Conservation (phyloP, 2,329 filamentous ascomycete species). For the Penicillium sp. region DNA sequence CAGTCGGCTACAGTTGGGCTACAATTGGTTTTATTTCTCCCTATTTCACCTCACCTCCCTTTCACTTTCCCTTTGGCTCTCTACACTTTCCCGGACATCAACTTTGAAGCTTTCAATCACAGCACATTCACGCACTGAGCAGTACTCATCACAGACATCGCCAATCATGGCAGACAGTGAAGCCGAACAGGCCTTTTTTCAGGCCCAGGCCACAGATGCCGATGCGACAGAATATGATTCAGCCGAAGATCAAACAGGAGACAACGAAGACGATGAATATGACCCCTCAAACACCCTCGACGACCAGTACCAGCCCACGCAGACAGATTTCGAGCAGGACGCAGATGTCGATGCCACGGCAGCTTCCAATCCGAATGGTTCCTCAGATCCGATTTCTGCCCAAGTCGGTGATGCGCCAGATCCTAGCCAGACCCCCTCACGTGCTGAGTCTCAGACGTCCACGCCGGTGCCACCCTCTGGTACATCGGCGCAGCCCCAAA, state of each 20-base stretch:
- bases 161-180: conserved; percentile 50
- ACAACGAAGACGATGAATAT: conserved; percentile 55
- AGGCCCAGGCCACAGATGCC: conserved; percentile 45
- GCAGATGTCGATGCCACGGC: conserved; percentile 26
- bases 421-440: conserved; percentile 33
- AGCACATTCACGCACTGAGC: background rate
- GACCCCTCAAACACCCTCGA: conserved; percentile 49
- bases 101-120: background rate
- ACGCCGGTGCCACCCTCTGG: conserved; percentile 29
- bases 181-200: conserved; percentile 51
- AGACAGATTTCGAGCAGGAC: conserved; percentile 30
- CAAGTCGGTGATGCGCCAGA: conserved; percentile 26
- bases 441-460: conserved; percentile 33
- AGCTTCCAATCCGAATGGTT: conserved; percentile 19
- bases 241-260: conserved; percentile 52
- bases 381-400: conserved; percentile 29
- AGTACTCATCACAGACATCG: conserved; percentile 5
- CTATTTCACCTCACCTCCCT: background rate
- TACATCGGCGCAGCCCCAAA: conserved; percentile 39
- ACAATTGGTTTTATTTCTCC: background rate
- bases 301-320: conserved; percentile 36
- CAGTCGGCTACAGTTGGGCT: background rate
- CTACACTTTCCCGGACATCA: background rate
- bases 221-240: conserved; percentile 37
- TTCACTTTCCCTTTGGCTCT: background rate